These are phyloP conservation scores for Pichia sp. DNA, from an alignment of 1,139 yeast species.

Conservation along the genomic window DNA sequence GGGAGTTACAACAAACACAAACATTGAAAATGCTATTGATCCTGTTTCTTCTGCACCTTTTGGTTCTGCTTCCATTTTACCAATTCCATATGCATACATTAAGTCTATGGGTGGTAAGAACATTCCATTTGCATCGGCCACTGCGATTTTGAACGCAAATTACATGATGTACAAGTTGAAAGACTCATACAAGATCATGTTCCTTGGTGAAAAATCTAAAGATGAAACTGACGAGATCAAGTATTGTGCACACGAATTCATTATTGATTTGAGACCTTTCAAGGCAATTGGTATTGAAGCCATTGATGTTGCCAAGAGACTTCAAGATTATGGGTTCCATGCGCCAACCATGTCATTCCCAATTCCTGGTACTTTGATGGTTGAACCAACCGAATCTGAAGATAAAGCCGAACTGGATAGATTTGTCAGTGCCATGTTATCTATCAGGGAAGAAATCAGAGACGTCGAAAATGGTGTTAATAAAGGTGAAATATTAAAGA, in stretches of 20 bases:
- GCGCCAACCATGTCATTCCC: slow-evolving; percentile 99
- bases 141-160: slow-evolving; percentile 92
- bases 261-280: slow-evolving; percentile 81
- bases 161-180: slow-evolving; percentile 80
- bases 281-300: slow-evolving; percentile 83
- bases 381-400: slow-evolving; percentile 97
- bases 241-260: slow-evolving; percentile 95
- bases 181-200: slow-evolving; percentile 66
- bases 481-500: slow-evolving; percentile 67
- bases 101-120: slow-evolving; percentile 87
- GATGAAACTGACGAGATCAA: slow-evolving; percentile 36
- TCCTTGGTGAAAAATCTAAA: slow-evolving; percentile 40
- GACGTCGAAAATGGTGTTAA: slow-evolving; percentile 59
- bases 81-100: slow-evolving; percentile 91
- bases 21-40: slow-evolving; percentile 39
- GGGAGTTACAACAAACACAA: slow-evolving; percentile 46
- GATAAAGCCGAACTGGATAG: slow-evolving; percentile 81
- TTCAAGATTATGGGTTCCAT: slow-evolving; percentile 97
- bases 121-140: slow-evolving; percentile 73
- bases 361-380: slow-evolving; percentile 93
- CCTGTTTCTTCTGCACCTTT: slow-evolving; percentile 92
- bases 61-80: slow-evolving; percentile 90
- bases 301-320: slow-evolving; percentile 90
- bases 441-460: slow-evolving; percentile 76
- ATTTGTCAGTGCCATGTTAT: slow-evolving; percentile 78